Base-by-base conservation (phyloP, 192 early-diverging fungal genomes). In the Backusella westeae region DNA sequence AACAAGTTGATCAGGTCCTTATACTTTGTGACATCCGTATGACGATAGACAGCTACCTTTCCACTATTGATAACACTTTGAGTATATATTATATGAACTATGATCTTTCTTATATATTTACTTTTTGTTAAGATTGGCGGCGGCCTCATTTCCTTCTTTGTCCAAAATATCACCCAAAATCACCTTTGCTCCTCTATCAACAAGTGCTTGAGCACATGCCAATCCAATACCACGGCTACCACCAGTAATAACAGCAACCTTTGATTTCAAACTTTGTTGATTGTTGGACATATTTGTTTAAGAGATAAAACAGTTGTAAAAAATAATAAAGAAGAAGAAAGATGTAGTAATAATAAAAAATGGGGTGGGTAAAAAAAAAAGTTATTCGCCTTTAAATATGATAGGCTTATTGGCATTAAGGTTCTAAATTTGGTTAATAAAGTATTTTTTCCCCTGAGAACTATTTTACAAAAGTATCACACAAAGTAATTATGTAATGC, bases 161-260 rank as follows among this genome's bases (percentile, higher is more conserved):
- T 52, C 49, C 26, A 69, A 41, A 32, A 79, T 67, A 42, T 79
- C 73, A n/a, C 74, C 74, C 23, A 79, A 71, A 3, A 79, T 67
- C 0, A 75, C 78, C 19, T 71, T 75, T 26, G 66, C 78, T 9
- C 78, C 73, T 6, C 53, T 38, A 8, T 67, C 73, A 29, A 69
- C 52, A 4, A 79, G 35, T 53, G 73, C 78, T 12, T 63, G 34
- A 17, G 68, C 68, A 26, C 69, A 67, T 6, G 73, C 78, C 12
- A 42, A 29, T 10, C 73, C 78, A 17, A 75, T 71, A 65, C 73
- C 78, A 19, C 73, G 44, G 46, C 66, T 70, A 3, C 49, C 78
- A 46, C 78, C 78, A 17, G 78, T 79, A 17, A 79, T 75, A 8
- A 79, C 67, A 9, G 74, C 73, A 34, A 79, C 73, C 34, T 79